Evolutionary conservation across 176 grass and related monocot species (phyloP).

Genomic region (Paspalum notatum): DNA sequence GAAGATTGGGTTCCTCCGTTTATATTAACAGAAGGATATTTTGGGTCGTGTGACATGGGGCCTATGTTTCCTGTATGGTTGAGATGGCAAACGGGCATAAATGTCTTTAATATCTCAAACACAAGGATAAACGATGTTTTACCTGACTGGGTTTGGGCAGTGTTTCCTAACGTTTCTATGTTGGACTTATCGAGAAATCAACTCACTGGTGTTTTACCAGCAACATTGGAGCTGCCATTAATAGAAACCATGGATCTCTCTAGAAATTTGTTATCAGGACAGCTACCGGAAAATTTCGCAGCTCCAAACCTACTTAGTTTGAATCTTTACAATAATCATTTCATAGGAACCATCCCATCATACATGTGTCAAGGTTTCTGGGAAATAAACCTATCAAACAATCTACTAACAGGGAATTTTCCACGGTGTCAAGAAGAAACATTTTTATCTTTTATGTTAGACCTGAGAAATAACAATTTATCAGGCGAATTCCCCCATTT

Average conservation of each 20-base stretch:
- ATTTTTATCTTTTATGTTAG: background rate
- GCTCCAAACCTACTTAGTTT: too few species aligned
- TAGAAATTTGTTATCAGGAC: background rate
- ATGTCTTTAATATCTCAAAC: too few species aligned
- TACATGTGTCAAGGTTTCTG: background rate
- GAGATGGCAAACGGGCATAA: background rate
- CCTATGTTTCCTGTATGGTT: background rate
- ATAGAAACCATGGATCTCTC: too few species aligned
- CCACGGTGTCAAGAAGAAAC: background rate
- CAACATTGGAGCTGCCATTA: too few species aligned
- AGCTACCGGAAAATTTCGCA: background rate
- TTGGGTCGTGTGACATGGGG: background rate
- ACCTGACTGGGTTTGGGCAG: too few species aligned
- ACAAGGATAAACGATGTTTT: too few species aligned
- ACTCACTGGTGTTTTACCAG: too few species aligned
- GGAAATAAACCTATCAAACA: slow-evolving; percentile 19
- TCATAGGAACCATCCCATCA: too few species aligned
- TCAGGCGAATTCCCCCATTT: slow-evolving; percentile 46
- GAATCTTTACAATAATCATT: too few species aligned
- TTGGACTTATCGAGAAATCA: too few species aligned
- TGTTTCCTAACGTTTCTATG: too few species aligned
- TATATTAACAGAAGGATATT: background rate
- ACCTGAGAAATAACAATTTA: slow-evolving; percentile 28
- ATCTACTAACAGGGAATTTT: slow-evolving; percentile 9
- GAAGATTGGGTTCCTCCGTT: background rate